A percentile compares a stretch with the other conserved stretches of the same genome.
Conservation (phyloP, 169 alveolate species). For the Amoebophrya sp. region DNA sequence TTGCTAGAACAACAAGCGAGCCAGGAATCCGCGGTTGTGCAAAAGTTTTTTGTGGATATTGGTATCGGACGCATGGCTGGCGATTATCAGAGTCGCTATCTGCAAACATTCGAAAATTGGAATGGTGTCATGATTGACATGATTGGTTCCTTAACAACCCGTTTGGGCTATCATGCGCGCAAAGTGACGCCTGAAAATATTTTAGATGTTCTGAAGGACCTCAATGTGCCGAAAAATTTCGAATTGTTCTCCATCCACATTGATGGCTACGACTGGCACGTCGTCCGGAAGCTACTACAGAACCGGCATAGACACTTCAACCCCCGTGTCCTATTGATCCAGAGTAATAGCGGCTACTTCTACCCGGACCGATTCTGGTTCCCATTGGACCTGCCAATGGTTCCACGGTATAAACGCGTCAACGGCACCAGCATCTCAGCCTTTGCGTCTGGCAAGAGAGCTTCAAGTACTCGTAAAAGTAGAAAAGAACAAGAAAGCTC, state of each 20-base stretch:
- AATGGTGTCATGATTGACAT: neutral
- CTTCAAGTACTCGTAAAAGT: too few relatives aligned
- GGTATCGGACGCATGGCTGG: neutral
- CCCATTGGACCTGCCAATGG: too few relatives aligned
- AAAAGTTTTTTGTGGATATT: neutral
- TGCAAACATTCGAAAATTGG: neutral
- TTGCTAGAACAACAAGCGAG: too few relatives aligned
- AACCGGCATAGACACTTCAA: too few relatives aligned
- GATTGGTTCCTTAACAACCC: neutral
- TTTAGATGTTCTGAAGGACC: neutral
- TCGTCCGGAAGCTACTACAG: neutral
- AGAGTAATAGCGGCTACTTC: neutral
- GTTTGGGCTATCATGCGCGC: neutral
- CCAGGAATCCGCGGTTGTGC: too few relatives aligned
- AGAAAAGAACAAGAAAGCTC: too few relatives aligned
- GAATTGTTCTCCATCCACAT: neutral
- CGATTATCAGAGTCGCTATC: neutral
- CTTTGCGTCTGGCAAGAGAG: too few relatives aligned
- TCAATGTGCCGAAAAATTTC: neutral
- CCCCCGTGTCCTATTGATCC: neutral
- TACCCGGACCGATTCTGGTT: neutral
- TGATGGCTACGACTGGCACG: neutral
- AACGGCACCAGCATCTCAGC: too few relatives aligned
- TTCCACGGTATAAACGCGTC: too few relatives aligned
- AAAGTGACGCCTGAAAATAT: neutral